Conservation (phyloP, 352 stramenopile genomes). For the Pilasporangium apinafurcum region DNA sequence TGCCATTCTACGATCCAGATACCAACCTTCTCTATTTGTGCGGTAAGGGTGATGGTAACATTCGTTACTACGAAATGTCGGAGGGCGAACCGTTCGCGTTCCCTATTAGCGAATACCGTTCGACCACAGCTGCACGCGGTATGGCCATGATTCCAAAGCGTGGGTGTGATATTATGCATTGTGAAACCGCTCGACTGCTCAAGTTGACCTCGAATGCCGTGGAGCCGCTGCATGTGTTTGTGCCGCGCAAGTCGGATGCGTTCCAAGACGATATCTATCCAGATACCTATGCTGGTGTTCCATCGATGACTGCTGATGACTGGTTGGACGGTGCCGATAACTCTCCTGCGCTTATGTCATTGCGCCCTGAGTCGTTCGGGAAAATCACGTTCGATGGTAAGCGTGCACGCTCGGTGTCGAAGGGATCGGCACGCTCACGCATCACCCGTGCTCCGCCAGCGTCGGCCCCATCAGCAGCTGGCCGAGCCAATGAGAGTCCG, state of each 20-base stretch:
- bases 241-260: conserved; percentile 98
- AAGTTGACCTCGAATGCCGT: conserved; percentile 96
- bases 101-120: conserved; percentile 94
- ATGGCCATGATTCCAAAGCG: conserved; percentile 99
- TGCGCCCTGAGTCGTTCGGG: conserved; percentile 88
- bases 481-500: conserved; percentile 18
- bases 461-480: conserved; percentile 4
- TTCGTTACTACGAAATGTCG: conserved; percentile 98
- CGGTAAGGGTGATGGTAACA: conserved; percentile 98
- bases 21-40: conserved; percentile 98
- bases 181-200: conserved; percentile 94
- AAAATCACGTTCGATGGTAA: conserved; percentile 86
- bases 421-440: conserved; percentile 36
- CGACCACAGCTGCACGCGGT: conserved; percentile 93
- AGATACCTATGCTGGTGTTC: conserved; percentile 91
- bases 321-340: conserved; percentile 95
- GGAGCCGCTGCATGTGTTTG: conserved; percentile 94
- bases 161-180: conserved; percentile 96
- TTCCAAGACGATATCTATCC: conserved; percentile 99
- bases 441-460: conserved; percentile 24
- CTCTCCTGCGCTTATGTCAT: conserved; percentile 86
- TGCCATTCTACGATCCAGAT: conserved; percentile 98
- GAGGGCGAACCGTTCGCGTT: conserved; percentile 93
- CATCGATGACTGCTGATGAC: conserved; percentile 94
- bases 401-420: conserved; percentile 40